Evolutionary conservation across 2,329 filamentous ascomycete genomes (phyloP), one percentile per base, ranked within the genome.

Genomic region (Huntiella savannae): DNA sequence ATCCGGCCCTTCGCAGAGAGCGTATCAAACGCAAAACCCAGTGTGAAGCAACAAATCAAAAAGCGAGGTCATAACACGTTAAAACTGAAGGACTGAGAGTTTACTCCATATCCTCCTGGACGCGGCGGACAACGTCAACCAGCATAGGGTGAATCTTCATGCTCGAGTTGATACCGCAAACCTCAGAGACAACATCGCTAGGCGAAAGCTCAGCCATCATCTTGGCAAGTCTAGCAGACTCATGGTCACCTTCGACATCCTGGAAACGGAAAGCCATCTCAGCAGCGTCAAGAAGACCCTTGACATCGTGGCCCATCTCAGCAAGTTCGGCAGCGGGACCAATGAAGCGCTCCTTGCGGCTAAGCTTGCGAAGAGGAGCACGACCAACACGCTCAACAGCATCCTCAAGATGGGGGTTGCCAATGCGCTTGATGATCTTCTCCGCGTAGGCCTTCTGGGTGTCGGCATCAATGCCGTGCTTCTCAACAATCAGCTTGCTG

Each of bases 241-340:
- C 91, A 0, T 92, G 83, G 53, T 98, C 91, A 10, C 78, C 86
- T 55, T 87, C 75, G 47, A 95, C 82, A 56, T 94, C 84, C 67
- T 95, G 87, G 78, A 96, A 98, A 52, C 82, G 83, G 61, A 98
- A 79, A 5, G 84, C 79, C 77, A 88, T 85, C 69, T 96, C 88
- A 40, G 91, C 75, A 15, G 84, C 82, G 49, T 79, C 80, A 45
- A 96, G 68, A 28, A 98, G 71, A 45, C 74, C 77, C 49, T 77
- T 71, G 60, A 79, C 80, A 55, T 75, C 72, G 63, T 84, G 70
- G 49, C 76, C 85, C 50, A 73, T 70, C 69, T 94, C 85, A 40
- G 86, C 86, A 13, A 98, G 75, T 64, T 93, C 82, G 7, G 83
- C 76, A 40, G 91, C 88, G 4, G 91, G 91, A 40, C 82, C 86